A percentile compares a stretch with the other conserved stretches of the same genome.
These are phyloP conservation scores for Gaeumannomyces sp. DNA, from an alignment of 2,329 filamentous ascomycete species.

Conservation along the genomic window DNA sequence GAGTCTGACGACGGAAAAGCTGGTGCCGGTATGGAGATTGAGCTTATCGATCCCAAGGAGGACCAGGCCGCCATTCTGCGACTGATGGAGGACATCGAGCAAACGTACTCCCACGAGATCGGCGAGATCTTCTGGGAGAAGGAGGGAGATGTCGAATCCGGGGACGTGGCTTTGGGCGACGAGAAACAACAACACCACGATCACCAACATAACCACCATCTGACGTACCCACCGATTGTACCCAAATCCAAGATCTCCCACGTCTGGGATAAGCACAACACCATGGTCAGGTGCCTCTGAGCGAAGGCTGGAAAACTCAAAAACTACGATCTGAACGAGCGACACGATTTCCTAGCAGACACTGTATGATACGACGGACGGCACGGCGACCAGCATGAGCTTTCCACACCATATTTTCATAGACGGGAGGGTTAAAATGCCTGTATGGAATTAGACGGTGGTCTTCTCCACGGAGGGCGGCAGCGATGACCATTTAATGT, in stretches of 20 bases:
- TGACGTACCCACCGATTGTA: slow-evolving; percentile 5
- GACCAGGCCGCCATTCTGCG: slow-evolving; percentile 16
- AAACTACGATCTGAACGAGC: background rate
- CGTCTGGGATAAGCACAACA: slow-evolving; percentile 5
- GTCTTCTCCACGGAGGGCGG: background rate
- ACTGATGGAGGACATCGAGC: slow-evolving; percentile 19
- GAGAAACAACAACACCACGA: background rate
- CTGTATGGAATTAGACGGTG: background rate
- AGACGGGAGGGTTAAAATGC: background rate
- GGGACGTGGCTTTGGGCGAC: background rate
- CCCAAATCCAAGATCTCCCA: slow-evolving; percentile 9
- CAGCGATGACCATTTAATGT: background rate
- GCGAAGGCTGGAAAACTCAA: background rate
- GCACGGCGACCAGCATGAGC: background rate
- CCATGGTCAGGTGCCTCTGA: slow-evolving; percentile 8
- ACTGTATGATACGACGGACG: background rate
- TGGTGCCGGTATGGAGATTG: slow-evolving; percentile 16
- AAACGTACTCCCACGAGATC: slow-evolving; percentile 20
- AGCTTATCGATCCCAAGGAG: slow-evolving; percentile 25
- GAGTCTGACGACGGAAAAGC: slow-evolving; percentile 16
- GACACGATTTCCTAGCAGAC: background rate
- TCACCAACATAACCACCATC: slow-evolving; percentile 5
- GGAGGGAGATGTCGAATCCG: slow-evolving; percentile 3
- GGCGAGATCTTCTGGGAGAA: slow-evolving; percentile 8
- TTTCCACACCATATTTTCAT: background rate